Percentiles rank a stretch among this genome's conserved stretches.
Conservation (phyloP, 1,284 basidiomycete genomes). For the Xerocomus minutiporus region DNA sequence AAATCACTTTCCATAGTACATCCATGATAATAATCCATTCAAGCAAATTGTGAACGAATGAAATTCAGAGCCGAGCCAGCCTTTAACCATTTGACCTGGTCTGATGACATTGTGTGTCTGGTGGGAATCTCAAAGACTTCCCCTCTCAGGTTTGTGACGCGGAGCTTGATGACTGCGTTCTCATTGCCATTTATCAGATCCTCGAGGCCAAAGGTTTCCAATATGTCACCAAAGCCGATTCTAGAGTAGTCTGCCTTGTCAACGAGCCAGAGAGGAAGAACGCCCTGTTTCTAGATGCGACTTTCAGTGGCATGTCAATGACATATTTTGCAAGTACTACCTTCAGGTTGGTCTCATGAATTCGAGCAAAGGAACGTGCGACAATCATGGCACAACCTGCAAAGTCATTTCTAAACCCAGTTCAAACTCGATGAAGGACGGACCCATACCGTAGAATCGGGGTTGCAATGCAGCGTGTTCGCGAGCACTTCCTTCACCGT, state of each 20-base stretch:
- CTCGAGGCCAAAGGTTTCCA: slow-evolving; percentile 35
- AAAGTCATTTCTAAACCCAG: background rate
- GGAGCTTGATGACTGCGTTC: slow-evolving; percentile 54
- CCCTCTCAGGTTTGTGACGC: slow-evolving; percentile 67
- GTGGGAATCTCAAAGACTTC: slow-evolving; percentile 65
- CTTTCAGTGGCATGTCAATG: slow-evolving; percentile 2
- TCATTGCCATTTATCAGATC: slow-evolving; percentile 51
- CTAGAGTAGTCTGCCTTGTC: slow-evolving; percentile 80
- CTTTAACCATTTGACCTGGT: slow-evolving; percentile 84
- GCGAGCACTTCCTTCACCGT: slow-evolving; percentile 96
- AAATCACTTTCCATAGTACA: background rate
- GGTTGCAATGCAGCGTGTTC: slow-evolving; percentile 98
- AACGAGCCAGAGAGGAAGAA: slow-evolving; percentile 89
- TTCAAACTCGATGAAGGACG: background rate
- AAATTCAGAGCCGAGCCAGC: slow-evolving; percentile 86
- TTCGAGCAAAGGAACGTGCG: slow-evolving; percentile 93
- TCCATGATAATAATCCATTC: slow-evolving; percentile 2
- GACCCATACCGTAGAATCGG: slow-evolving; percentile 77
- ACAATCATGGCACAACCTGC: slow-evolving; percentile 79
- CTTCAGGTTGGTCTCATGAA: slow-evolving; percentile 97
- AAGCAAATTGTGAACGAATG: slow-evolving; percentile 56
- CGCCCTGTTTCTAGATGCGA: slow-evolving; percentile 79
- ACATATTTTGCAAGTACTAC: slow-evolving; percentile 37
- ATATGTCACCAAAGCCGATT: slow-evolving; percentile 73
- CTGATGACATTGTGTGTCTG: slow-evolving; percentile 83